A percentile compares a stretch with the other conserved stretches of the same genome.
Conservation (phyloP, 495 filamentous ascomycete species). For the Daldinia vernicosa region DNA sequence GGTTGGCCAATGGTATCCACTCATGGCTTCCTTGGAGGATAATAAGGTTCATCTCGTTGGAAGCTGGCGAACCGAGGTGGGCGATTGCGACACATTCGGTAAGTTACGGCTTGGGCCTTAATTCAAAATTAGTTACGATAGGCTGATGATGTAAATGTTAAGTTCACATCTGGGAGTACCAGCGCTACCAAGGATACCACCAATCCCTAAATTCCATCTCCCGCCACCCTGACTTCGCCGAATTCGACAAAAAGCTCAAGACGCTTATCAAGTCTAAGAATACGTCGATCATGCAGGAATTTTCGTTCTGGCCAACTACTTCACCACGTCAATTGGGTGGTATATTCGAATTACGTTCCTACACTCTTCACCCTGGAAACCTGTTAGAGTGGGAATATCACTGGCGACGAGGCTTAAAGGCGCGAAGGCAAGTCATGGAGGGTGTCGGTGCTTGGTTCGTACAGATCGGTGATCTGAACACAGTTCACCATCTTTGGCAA, state of each 20-base stretch:
- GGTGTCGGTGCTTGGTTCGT: conserved; percentile 99
- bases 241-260: conserved; percentile 84
- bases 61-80: conserved; percentile 98
- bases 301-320: conserved; percentile 98
- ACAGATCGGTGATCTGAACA: conserved; percentile 97
- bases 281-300: conserved; percentile 97
- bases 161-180: conserved; percentile 99
- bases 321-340: conserved; percentile 89
- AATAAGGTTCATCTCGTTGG: conserved; percentile 96
- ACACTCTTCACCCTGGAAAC: conserved; percentile 94
- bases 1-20: conserved; percentile 92
- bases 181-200: conserved; percentile 96
- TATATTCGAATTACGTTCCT: conserved; percentile 95
- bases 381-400: conserved; percentile 98
- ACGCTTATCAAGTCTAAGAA: conserved; percentile 81
- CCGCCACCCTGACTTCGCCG: conserved; percentile 78
- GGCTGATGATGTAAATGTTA: conserved; percentile 20
- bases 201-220: conserved; percentile 86
- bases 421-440: conserved; percentile 95
- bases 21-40: conserved; percentile 78
- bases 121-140: background rate
- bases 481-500: conserved; percentile 98
- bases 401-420: conserved; percentile 92
- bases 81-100: conserved; percentile 98
- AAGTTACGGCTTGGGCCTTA: conserved; percentile 40